Evolutionary conservation across 2,329 filamentous ascomycete species (phyloP).

Genomic region (Ciborinia camelliae): DNA sequence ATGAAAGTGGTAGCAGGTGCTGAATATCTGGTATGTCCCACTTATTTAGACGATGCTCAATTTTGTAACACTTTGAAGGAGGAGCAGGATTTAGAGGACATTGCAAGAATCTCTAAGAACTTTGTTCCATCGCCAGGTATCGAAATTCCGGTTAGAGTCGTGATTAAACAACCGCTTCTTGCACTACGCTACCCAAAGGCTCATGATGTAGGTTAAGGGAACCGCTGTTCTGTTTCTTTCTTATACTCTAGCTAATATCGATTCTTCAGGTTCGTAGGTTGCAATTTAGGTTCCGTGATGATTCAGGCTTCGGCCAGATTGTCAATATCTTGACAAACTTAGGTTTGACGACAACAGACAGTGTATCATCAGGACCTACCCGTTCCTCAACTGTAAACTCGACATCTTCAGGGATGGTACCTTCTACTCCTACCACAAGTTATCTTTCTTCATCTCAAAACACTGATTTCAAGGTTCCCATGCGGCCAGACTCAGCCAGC

Average conservation of each 20-base stretch:
- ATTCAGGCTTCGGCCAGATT: slow-evolving; percentile 37
- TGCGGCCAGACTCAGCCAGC: slow-evolving; percentile 20
- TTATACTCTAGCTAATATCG: neutral
- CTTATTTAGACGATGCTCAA: neutral
- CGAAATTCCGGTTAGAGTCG: slow-evolving; percentile 36
- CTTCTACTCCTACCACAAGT: neutral
- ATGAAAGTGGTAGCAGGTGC: slow-evolving; percentile 43
- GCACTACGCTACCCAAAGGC: slow-evolving; percentile 39
- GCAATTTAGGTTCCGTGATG: slow-evolving; percentile 43
- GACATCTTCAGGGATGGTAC: neutral
- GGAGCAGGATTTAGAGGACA: slow-evolving; percentile 33
- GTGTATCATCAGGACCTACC: slow-evolving; percentile 11
- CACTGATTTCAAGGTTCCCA: slow-evolving; percentile 27
- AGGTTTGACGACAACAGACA: slow-evolving; percentile 37
- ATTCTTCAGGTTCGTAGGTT: slow-evolving; percentile 41
- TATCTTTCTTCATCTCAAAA: slow-evolving; percentile 6
- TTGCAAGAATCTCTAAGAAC: slow-evolving; percentile 26
- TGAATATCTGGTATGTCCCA: slow-evolving; percentile 42
- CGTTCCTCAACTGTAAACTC: slow-evolving; percentile 3
- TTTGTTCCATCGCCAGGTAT: slow-evolving; percentile 23
- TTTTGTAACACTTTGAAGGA: slow-evolving; percentile 26
- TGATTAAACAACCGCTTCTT: slow-evolving; percentile 36
- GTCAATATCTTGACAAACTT: slow-evolving; percentile 34
- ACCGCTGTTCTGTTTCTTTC: neutral
- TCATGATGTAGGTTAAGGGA: slow-evolving; percentile 28